Base-by-base conservation (phyloP, 2,329 filamentous ascomycete species). In the Nemania diffusa region DNA sequence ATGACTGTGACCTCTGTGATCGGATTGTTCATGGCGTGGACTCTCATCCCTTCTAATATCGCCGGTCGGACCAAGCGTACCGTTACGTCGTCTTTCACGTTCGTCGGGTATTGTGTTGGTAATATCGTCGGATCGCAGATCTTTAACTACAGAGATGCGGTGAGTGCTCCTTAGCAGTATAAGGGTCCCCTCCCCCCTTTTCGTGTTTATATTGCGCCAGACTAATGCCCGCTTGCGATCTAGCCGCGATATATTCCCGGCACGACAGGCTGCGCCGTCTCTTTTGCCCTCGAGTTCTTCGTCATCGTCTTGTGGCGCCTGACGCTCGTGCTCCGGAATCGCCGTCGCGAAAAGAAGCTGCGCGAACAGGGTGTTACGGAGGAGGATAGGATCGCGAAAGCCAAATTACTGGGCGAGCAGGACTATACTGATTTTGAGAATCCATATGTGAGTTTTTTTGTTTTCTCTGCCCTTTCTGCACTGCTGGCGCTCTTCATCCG, bases 61-160 rank as follows among this genome's bases (percentile, higher is more conserved):
- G 81, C 81, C 4, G 82, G 83, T 7, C 77, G 81, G 7, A 84
- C 83, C 0, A 84, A 84, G 70, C 80, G 82, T 27, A 83, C 82
- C 3, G 73, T 84, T 46, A 81, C 80, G 13, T 81, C 78, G 17
- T 81, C 81, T 2, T 79, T 82, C 44, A 81, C 82, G 0, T 83
- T 84, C 59, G 76, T 82, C 6, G 81, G 77, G 0, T 84, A 84
- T 70, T 84, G 82, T 60, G 80, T 82, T 2, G 83, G 82, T 1
- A 84, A 84, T 70, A 84, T 84, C 79, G 77, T 78, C 2, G 82
- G 82, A 4, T 80, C 79, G 7, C 81, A 84, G 71, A 83, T 84
- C 57, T 84, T 84, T 75, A 77, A 79, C 55, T 71, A 76, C 4
- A 75, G 74, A 24, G 82, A 84, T 67, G 81, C 80, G 0, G 77